phyloP scores from a whole-genome alignment of 2,329 filamentous ascomycete species.

The Thelonectria olida region DNA sequence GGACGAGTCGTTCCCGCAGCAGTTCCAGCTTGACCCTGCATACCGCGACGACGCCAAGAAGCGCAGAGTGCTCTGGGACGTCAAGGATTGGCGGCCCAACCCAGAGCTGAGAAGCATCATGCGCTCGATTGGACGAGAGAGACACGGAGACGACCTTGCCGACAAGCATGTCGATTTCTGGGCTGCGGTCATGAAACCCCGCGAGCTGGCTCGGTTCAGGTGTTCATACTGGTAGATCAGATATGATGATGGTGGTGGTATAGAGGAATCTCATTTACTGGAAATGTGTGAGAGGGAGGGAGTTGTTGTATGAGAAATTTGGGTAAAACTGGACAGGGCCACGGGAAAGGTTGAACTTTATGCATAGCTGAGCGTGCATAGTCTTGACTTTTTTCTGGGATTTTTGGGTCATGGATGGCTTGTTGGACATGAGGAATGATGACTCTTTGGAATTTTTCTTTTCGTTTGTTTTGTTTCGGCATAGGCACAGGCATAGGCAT shows the following conservation, averaged over 20 bases:
- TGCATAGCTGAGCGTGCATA: background rate
- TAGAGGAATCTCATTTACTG: background rate
- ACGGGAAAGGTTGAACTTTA: background rate
- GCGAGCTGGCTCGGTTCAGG: slow-evolving; percentile 22
- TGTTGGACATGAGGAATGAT: background rate
- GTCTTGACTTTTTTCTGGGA: background rate
- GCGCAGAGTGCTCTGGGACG: slow-evolving; percentile 27
- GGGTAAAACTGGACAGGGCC: background rate
- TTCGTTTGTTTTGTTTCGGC: background rate
- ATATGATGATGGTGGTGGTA: background rate
- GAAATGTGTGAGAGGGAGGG: background rate
- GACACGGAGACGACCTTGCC: slow-evolving; percentile 24
- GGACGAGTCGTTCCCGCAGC: slow-evolving; percentile 18
- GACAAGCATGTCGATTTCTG: slow-evolving; percentile 31
- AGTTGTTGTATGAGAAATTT: background rate
- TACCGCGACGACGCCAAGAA: slow-evolving; percentile 21
- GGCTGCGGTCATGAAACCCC: slow-evolving; percentile 26
- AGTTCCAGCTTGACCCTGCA: slow-evolving; percentile 27
- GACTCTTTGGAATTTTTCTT: background rate
- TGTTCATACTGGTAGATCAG: slow-evolving; percentile 26
- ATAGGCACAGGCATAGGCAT: too few species aligned
- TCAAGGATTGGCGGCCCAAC: slow-evolving; percentile 26
- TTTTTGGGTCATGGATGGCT: background rate
- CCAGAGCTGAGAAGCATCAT: slow-evolving; percentile 12
- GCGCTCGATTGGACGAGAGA: slow-evolving; percentile 19